Base-by-base conservation (phyloP, 805 yeast species). In the Barnettozyma pratensis region DNA sequence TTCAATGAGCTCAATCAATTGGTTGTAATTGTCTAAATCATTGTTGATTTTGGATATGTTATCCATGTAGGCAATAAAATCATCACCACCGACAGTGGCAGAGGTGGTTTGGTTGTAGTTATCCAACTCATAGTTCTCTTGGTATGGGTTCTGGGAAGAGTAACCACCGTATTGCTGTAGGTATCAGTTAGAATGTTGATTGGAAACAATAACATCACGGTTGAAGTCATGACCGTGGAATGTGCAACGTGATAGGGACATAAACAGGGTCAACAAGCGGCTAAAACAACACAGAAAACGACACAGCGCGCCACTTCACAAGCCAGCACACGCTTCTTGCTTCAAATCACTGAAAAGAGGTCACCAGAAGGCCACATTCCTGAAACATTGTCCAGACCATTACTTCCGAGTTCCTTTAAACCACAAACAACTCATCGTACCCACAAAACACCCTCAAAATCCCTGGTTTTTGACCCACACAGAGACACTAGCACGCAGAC, bases 11-110 rank as follows among this genome's bases (percentile, higher is more conserved):
- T 81, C 81, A 53, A 88, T 79, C 54, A 85, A 70, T 60, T 77
- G 79, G 62, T 82, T 80, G 67, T 85, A 88, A 65, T 82, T 83
- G 54, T 79, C 83, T 54, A 88, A 75, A 58, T 80, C 80, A 52
- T 75, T 76, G 69, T 86, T 84, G 65, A 88, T 79, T 54, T 73
- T 74, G 61, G 83, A 83, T 51, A 86, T 80, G 59, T 80, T 81
- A 53, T 77, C 74, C 79, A 86, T 87, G 63, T 85, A 87, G 45
- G 71, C 74, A 47, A 81, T 79, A 63, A 81, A 79, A 57, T 80
- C 85, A 54, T 72, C 79, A 41, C 65, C 66, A 28, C 56, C 60
- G 34, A 56, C 63, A 29, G 38, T 43, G 9, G 45, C 38, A 44
- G 44, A 10, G 7, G 42, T 19, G 9, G 39, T 25, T 36, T 54